Evolutionary conservation across 306 rosid species (phyloP).

Genomic region (Cucumis sativus): DNA sequence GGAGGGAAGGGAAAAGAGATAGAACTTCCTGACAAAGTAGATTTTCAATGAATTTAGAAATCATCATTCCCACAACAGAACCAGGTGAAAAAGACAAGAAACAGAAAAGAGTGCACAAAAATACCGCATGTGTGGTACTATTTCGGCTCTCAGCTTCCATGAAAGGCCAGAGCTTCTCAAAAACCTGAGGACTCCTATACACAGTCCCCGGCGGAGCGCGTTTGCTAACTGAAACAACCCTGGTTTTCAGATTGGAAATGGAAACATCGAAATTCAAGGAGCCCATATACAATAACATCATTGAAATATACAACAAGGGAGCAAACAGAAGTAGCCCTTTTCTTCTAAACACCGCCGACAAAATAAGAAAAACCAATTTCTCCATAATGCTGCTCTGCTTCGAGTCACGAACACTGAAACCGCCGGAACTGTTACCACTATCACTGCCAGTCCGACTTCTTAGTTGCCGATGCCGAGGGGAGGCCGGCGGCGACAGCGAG

Average conservation of each 20-base stretch:
- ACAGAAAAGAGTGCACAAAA: background rate
- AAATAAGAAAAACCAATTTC: conserved; percentile 35
- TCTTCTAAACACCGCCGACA: conserved; percentile 59
- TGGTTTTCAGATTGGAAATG: conserved; percentile 38
- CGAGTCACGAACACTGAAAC: conserved; percentile 7
- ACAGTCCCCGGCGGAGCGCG: conserved; percentile 62
- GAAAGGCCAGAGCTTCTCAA: conserved; percentile 64
- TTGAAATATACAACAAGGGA: conserved; percentile 72
- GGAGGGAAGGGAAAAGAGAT: background rate
- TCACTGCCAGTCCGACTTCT: conserved; percentile 32
- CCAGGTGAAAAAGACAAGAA: background rate
- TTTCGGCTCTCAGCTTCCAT: conserved; percentile 40
- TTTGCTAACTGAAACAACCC: conserved; percentile 47
- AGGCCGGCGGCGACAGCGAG: conserved; percentile 70
- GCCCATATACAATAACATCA: conserved; percentile 86
- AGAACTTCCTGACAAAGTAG: background rate
- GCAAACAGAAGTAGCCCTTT: conserved; percentile 77
- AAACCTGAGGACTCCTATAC: conserved; percentile 75
- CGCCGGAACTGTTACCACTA: background rate
- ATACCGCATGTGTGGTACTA: conserved; percentile 47
- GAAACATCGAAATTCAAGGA: conserved; percentile 63
- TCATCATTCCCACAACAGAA: background rate
- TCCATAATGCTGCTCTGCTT: conserved; percentile 41
- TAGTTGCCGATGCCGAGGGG: conserved; percentile 59
- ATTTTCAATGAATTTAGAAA: background rate